Evolutionary conservation across 176 grass and related monocot genomes (phyloP).

Genomic region (Ampelocalamus luodianensis): DNA sequence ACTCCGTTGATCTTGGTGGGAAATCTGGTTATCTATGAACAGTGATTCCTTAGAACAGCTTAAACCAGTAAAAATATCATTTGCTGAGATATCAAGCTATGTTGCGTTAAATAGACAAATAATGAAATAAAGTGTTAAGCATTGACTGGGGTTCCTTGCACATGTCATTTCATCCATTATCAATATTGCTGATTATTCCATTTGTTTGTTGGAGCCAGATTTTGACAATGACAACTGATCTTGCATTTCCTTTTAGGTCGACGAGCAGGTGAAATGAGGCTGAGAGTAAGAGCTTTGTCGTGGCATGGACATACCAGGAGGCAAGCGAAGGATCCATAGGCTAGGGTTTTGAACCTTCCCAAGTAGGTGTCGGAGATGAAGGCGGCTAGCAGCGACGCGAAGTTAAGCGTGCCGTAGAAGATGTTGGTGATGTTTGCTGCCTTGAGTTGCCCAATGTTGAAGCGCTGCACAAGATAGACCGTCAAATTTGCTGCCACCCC

Average conservation of each 20-base stretch:
- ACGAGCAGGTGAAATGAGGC: constrained; percentile 25
- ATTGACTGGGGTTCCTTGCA: neutral
- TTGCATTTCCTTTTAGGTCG: constrained; percentile 11
- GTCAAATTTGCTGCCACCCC: constrained; percentile 57
- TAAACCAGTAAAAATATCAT: neutral
- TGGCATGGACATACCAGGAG: constrained; percentile 43
- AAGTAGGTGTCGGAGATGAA: constrained; percentile 57
- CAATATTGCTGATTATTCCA: neutral
- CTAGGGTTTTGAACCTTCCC: constrained; percentile 55
- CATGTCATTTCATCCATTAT: constrained; percentile 1
- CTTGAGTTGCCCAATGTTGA: constrained; percentile 41
- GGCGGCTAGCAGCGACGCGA: constrained; percentile 47
- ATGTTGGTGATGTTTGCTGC: constrained; percentile 53
- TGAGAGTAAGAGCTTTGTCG: neutral
- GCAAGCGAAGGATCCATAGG: constrained; percentile 46
- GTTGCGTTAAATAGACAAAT: neutral
- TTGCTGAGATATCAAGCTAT: constrained; percentile 1
- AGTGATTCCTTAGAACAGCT: constrained; percentile 21
- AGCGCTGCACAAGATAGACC: constrained; percentile 51
- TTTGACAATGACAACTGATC: neutral
- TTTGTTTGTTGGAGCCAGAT: neutral
- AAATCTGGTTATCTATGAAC: neutral
- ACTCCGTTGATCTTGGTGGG: neutral
- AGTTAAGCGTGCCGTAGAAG: constrained; percentile 52
- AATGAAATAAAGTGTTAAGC: neutral